Evolutionary conservation across 768 basidiomycete species (phyloP).

Genomic region (Sarcomyxa edulis): DNA sequence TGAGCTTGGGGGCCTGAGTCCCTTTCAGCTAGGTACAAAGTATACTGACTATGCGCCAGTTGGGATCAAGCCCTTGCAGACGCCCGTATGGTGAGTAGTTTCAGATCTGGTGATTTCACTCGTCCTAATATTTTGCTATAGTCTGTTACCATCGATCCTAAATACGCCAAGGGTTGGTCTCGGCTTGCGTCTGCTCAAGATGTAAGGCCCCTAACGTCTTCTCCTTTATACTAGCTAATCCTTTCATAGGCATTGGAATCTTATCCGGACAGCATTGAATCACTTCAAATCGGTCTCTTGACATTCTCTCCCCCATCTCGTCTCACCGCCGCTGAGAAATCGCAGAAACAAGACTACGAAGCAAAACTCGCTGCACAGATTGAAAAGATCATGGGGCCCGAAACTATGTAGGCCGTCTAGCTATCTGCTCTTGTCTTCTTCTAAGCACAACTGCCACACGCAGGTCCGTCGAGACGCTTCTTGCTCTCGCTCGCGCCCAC

Average conservation of each 20-base stretch:
- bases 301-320: neutral
- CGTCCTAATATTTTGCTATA: too few relatives aligned
- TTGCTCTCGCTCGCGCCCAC: constrained; percentile 15
- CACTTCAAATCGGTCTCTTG: constrained; percentile 10
- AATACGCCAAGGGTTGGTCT: constrained; percentile 13
- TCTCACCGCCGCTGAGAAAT: neutral
- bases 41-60: too few relatives aligned
- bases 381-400: constrained; percentile 12
- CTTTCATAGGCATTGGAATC: constrained; percentile 12
- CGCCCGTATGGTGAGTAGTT: too few relatives aligned
- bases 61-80: too few relatives aligned
- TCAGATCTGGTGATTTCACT: too few relatives aligned
- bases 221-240: neutral
- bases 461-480: constrained; percentile 12
- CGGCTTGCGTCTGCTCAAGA: constrained; percentile 12
- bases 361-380: constrained; percentile 8
- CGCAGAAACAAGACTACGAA: constrained; percentile 8
- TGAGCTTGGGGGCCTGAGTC: too few relatives aligned
- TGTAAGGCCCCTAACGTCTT: constrained; percentile 2
- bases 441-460: neutral
- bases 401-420: constrained; percentile 12
- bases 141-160: too few relatives aligned
- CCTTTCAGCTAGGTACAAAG: too few relatives aligned
- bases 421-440: neutral
- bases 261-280: constrained; percentile 17